Evolutionary conservation across 2,329 filamentous ascomycete genomes (phyloP).

Genomic region (Phialocephala sp.): DNA sequence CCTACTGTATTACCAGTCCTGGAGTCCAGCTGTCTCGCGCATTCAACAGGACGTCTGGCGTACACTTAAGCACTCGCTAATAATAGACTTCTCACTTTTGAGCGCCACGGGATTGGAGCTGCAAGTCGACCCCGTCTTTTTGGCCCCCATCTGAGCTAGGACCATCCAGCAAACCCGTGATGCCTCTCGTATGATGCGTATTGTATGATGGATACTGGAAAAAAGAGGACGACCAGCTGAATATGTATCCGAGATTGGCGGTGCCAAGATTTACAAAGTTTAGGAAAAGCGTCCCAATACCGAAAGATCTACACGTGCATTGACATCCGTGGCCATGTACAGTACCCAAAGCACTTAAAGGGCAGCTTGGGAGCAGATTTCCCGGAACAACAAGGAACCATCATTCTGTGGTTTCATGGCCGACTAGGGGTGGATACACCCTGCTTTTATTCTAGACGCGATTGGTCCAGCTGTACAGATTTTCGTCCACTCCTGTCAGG

Average conservation of each 20-base stretch:
- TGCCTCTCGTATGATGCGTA: background rate
- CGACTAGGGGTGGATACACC: background rate
- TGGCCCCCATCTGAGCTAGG: background rate
- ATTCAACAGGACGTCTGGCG: background rate
- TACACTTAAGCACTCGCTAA: background rate
- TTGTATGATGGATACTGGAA: background rate
- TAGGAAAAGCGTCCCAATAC: background rate
- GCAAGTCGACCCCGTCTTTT: background rate
- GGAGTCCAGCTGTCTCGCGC: background rate
- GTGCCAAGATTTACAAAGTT: background rate
- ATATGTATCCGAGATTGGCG: background rate
- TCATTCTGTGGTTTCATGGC: background rate
- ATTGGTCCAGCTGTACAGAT: background rate
- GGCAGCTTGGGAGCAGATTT: background rate
- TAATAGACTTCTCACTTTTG: constrained; percentile 3
- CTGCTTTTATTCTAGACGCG: background rate
- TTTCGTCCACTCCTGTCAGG: background rate
- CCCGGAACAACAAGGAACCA: background rate
- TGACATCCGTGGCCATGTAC: constrained; percentile 1
- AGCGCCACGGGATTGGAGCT: background rate
- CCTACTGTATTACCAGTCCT: background rate
- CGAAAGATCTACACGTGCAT: background rate
- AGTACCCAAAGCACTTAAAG: background rate
- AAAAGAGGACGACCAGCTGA: constrained; percentile 1
- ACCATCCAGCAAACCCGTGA: background rate